Conservation (phyloP, 352 stramenopile species). For the Phytophthora gonapodyides region DNA sequence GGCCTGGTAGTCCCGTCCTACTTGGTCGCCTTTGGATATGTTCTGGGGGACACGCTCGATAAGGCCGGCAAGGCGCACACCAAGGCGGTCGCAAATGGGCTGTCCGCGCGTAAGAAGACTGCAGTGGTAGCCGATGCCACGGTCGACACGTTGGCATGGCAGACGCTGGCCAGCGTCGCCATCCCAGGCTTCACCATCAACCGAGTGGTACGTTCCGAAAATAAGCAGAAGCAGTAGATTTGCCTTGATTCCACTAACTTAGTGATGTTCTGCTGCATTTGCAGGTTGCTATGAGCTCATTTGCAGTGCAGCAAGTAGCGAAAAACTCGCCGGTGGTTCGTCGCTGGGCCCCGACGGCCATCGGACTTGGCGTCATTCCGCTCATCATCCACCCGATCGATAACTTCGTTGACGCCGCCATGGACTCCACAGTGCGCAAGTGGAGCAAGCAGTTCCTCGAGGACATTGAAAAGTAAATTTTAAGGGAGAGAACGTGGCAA, state of each 20-base stretch:
- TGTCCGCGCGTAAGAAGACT: slow-evolving; percentile 37
- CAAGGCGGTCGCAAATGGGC: slow-evolving; percentile 31
- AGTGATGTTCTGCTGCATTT: slow-evolving; percentile 1
- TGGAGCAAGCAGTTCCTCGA: slow-evolving; percentile 43
- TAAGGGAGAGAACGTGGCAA: background rate
- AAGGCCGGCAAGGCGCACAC: slow-evolving; percentile 56
- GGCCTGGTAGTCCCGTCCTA: slow-evolving; percentile 79
- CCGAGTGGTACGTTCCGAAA: slow-evolving; percentile 44
- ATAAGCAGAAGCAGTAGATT: background rate
- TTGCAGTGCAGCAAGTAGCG: slow-evolving; percentile 38
- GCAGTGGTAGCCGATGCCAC: slow-evolving; percentile 43
- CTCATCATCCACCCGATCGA: slow-evolving; percentile 91
- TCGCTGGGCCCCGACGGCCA: slow-evolving; percentile 70
- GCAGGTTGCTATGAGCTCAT: slow-evolving; percentile 51
- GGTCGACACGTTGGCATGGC: slow-evolving; percentile 86
- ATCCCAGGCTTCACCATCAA: slow-evolving; percentile 91
- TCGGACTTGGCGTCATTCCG: slow-evolving; percentile 81
- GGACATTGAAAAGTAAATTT: slow-evolving; percentile 33
- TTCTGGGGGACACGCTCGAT: slow-evolving; percentile 84
- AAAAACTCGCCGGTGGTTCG: slow-evolving; percentile 52
- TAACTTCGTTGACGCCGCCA: slow-evolving; percentile 55
- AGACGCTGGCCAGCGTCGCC: slow-evolving; percentile 76
- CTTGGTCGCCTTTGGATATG: slow-evolving; percentile 81
- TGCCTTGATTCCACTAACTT: background rate
- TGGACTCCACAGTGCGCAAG: slow-evolving; percentile 60